phyloP scores from a whole-genome alignment of 441 rosid species.

The Flueggea neowawraea region DNA sequence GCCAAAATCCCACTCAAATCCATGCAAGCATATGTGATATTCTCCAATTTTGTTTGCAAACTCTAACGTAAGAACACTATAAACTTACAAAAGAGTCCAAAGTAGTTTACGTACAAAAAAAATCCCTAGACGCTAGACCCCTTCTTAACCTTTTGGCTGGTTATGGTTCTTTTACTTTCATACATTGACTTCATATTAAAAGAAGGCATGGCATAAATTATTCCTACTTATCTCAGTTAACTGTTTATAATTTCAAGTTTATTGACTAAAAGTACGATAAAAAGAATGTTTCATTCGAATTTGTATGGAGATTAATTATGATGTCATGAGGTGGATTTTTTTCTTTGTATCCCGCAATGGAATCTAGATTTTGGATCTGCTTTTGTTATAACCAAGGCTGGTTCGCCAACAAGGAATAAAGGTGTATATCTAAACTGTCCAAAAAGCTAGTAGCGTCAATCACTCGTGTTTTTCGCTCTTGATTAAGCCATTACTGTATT shows the following conservation, averaged over 20 bases:
- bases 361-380: conserved; percentile 45
- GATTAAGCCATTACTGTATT: too few species aligned
- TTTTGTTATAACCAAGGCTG: conserved; percentile 46
- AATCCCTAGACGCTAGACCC: conserved; percentile 2
- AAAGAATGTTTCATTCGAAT: too few species aligned
- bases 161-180: conserved; percentile 3
- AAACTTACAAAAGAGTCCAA: conserved; percentile 17
- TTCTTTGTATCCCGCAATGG: conserved; percentile 24
- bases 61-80: conserved; percentile 18
- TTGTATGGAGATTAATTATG: not conserved
- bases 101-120: conserved; percentile 12
- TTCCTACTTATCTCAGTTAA: too few species aligned
- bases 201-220: too few species aligned
- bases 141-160: conserved; percentile 16
- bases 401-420: conserved; percentile 44
- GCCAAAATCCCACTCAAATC: conserved; percentile 50
- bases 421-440: conserved; percentile 8
- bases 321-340: conserved; percentile 7
- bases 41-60: conserved; percentile 22
- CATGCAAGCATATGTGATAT: conserved; percentile 30
- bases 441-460: not conserved
- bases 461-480: conserved; percentile 11
- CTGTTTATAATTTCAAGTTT: too few species aligned
- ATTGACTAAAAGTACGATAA: too few species aligned
- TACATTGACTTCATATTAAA: too few species aligned